These are phyloP conservation scores for Aspergillus pseudoglaucus DNA, from an alignment of 2,329 filamentous ascomycete genomes.

Conservation along the genomic window DNA sequence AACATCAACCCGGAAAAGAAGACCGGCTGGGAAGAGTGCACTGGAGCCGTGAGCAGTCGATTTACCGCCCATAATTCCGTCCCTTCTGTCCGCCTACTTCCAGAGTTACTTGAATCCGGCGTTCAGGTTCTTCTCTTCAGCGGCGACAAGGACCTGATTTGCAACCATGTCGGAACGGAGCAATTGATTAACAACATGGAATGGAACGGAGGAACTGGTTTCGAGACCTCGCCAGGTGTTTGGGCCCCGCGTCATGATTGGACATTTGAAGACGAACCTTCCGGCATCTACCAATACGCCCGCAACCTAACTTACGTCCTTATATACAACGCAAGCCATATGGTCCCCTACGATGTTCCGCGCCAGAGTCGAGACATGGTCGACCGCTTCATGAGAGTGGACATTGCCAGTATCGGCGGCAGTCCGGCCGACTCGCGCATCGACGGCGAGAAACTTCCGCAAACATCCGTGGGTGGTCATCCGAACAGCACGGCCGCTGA, in stretches of 20 bases:
- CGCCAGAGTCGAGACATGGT: slow-evolving; percentile 90
- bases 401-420: slow-evolving; percentile 83
- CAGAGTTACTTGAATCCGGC: slow-evolving; percentile 64
- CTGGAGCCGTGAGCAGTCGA: slow-evolving; percentile 64
- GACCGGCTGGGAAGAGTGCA: slow-evolving; percentile 89
- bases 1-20: slow-evolving; percentile 76
- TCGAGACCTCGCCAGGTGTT: slow-evolving; percentile 77
- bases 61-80: slow-evolving; percentile 66
- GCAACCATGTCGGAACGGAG: slow-evolving; percentile 94
- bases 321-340: slow-evolving; percentile 93
- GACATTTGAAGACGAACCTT: slow-evolving; percentile 82
- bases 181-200: slow-evolving; percentile 80
- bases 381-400: slow-evolving; percentile 89
- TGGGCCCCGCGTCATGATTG: slow-evolving; percentile 90
- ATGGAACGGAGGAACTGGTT: slow-evolving; percentile 88
- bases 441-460: slow-evolving; percentile 74
- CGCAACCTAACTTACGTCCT: slow-evolving; percentile 92
- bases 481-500: slow-evolving; percentile 62
- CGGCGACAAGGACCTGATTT: slow-evolving; percentile 89
- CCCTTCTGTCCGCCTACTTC: slow-evolving; percentile 68
- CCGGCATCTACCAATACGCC: slow-evolving; percentile 89
- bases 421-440: slow-evolving; percentile 70
- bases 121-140: slow-evolving; percentile 83
- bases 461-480: slow-evolving; percentile 70
- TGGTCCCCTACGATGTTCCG: slow-evolving; percentile 94